Evolutionary conservation across 352 stramenopile species (phyloP).

Genomic region (Globisporangium barbulae): DNA sequence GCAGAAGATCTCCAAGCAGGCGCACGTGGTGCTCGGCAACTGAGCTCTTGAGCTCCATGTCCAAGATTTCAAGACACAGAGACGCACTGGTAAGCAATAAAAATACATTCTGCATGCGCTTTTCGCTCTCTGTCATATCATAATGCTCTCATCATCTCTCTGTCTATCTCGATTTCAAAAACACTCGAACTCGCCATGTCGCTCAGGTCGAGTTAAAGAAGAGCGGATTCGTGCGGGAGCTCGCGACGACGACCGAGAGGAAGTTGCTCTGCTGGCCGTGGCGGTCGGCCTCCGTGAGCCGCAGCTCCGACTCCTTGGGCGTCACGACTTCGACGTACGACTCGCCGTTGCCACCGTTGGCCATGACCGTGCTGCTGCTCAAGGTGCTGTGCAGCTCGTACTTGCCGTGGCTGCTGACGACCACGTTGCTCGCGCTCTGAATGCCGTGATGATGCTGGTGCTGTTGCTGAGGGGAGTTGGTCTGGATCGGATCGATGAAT

Average conservation of each 20-base stretch:
- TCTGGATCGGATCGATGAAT: constrained; percentile 61
- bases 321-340: constrained; percentile 40
- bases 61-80: constrained; percentile 3
- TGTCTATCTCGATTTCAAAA: neutral
- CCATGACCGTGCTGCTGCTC: neutral
- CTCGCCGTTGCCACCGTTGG: constrained; percentile 5
- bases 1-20: constrained; percentile 77
- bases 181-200: neutral
- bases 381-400: constrained; percentile 24
- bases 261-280: constrained; percentile 30
- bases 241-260: constrained; percentile 57
- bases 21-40: constrained; percentile 74
- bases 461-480: constrained; percentile 19
- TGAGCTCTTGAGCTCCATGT: constrained; percentile 13
- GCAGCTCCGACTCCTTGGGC: constrained; percentile 40
- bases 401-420: constrained; percentile 23
- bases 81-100: constrained; percentile 18
- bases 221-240: constrained; percentile 57
- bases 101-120: constrained; percentile 7
- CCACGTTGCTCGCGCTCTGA: constrained; percentile 20
- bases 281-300: constrained; percentile 38
- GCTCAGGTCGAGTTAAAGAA: constrained; percentile 19
- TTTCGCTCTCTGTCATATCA: constrained; percentile 6
- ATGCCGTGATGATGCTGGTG: neutral
- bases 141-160: neutral